Percentiles rank a stretch among this genome's conserved stretches.
These are phyloP conservation scores for Schizophyllum commune DNA, from an alignment of 1,284 basidiomycete species.

Conservation along the genomic window DNA sequence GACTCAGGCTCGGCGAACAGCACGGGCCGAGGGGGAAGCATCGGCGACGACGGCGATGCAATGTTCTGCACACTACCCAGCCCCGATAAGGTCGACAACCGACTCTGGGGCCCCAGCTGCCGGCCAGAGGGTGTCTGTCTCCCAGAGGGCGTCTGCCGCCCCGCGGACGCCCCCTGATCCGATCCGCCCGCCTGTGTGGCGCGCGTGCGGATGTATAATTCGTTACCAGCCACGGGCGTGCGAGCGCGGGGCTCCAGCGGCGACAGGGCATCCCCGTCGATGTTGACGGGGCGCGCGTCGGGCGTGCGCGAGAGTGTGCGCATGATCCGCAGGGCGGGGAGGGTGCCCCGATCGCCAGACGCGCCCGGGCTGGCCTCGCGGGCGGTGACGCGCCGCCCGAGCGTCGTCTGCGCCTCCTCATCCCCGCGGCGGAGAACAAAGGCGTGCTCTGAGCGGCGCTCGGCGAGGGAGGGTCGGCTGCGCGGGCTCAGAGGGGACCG, in stretches of 20 bases:
- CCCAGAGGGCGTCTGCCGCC: too few species aligned
- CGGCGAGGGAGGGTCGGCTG: conserved; percentile 13
- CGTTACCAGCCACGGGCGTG: background rate
- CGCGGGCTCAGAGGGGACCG: conserved; percentile 11
- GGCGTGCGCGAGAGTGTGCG: background rate
- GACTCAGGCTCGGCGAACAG: conserved; percentile 28
- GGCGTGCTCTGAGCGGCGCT: conserved; percentile 17
- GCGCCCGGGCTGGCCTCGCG: conserved; percentile 23
- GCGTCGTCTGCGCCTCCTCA: conserved; percentile 35
- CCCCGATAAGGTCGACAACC: conserved; percentile 26
- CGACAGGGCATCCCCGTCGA: background rate
- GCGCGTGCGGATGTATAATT: background rate
- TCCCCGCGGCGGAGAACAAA: conserved; percentile 1
- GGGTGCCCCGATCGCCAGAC: background rate
- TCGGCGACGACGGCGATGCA: conserved; percentile 24
- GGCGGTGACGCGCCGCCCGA: conserved; percentile 45
- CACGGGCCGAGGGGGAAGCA: conserved; percentile 21
- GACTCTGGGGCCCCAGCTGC: background rate
- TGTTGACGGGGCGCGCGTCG: background rate
- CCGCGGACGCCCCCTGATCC: background rate
- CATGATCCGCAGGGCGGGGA: background rate
- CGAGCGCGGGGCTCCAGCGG: background rate
- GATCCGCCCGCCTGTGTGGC: background rate
- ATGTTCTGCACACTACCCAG: conserved; percentile 21
- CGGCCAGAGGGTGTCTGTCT: background rate